Evolutionary conservation across 768 basidiomycete species (phyloP), one percentile per base, ranked within the genome.

Genomic region (Leucocoprinus birnbaumii): DNA sequence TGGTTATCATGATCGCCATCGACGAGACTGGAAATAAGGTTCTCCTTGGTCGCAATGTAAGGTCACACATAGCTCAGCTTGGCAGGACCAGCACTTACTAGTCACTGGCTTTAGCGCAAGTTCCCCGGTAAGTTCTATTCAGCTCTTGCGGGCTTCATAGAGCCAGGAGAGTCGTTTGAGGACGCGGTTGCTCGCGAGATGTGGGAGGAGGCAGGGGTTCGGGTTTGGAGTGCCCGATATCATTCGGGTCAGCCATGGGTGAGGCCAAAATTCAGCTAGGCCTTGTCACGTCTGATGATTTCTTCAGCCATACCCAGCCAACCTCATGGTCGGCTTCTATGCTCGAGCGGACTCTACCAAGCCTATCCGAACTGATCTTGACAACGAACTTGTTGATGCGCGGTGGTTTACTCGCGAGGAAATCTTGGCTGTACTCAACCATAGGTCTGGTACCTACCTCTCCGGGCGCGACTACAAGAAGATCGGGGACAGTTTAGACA

Each of bases 191-290:
- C 81, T 50, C 80, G 96, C 37, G 96, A 98, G 69, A 87, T 96
- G 68, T 92, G 92, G 86, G 96, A 99, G 68, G 96, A 98, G 68
- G 91, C 92, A 2, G 96, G 96, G 3, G 80, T 98, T n/a, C 81
- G 78, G 45, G 91, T 92, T 21, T 87, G 86, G 74, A 79, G 92
- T 59, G 80, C 94, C 22, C 78, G 77, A 60, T 98, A 96, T 65
- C 91, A 94, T 68, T 91, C 89, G 53, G 82, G 77, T 31, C 91
- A 93, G 62, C 92, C 92, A 52, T 94, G 91, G 91, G 91, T 89
- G 61, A 31, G 58, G 80, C 59, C 27, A 31, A 7, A 3, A 18
- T 19, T 18, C 27, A 38, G 16, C n/a, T 16, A 3, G 3, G 11
- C 16, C 16, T 38, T 38, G 38, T n/a, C 13, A 38, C 4, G 38